phyloP scores from a whole-genome alignment of 805 yeast species.

The Kluyveromyces lactis region DNA sequence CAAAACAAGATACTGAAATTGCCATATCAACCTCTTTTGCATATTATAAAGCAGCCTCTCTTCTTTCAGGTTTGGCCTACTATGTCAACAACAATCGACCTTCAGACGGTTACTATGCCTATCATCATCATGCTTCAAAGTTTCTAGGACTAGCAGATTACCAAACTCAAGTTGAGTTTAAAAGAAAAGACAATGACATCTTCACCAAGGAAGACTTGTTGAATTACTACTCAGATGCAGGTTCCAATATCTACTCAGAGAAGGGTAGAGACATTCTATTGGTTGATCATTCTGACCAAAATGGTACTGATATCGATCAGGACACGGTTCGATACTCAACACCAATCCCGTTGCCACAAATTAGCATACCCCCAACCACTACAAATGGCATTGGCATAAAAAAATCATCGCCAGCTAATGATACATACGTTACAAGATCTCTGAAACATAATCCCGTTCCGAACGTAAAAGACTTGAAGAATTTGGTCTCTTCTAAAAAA shows the following conservation, averaged over 20 bases:
- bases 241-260: constrained; percentile 22
- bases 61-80: constrained; percentile 26
- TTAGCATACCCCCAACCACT: not conserved
- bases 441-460: constrained; percentile 15
- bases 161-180: constrained; percentile 16
- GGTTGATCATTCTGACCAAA: constrained; percentile 9
- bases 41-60: constrained; percentile 22
- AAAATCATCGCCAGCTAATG: not conserved
- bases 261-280: constrained; percentile 24
- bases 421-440: constrained; percentile 5
- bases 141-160: constrained; percentile 23
- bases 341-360: not conserved
- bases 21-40: constrained; percentile 20
- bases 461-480: constrained; percentile 23
- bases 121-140: constrained; percentile 24
- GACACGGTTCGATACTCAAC: not conserved
- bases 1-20: constrained; percentile 9
- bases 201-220: constrained; percentile 25
- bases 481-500: constrained; percentile 9
- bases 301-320: not conserved
- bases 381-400: not conserved
- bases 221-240: constrained; percentile 26
- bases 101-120: constrained; percentile 18
- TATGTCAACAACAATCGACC: constrained; percentile 16
- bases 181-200: constrained; percentile 9